Evolutionary conservation across 805 yeast genomes (phyloP).

Genomic region (Pichia nanzhaoensis): DNA sequence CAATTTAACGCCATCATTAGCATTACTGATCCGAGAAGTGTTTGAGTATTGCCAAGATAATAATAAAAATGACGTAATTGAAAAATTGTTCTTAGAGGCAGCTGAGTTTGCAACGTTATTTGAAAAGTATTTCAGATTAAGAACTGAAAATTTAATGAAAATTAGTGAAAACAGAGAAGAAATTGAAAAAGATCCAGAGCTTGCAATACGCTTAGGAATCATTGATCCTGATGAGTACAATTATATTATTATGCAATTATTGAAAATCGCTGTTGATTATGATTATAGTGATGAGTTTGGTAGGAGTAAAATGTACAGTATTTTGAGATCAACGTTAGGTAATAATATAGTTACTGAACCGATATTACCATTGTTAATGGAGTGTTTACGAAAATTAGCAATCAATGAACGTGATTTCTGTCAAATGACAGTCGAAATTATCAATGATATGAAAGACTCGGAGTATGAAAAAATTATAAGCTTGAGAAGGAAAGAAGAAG

Average conservation of each 20-base stretch:
- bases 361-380: conserved; percentile 48
- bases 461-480: conserved; percentile 31
- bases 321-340: conserved; percentile 52
- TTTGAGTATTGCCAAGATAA: conserved; percentile 57
- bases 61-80: conserved; percentile 48
- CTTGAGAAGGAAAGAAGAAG: background rate
- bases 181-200: conserved; percentile 14
- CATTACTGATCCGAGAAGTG: conserved; percentile 63
- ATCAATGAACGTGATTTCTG: conserved; percentile 79
- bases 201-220: conserved; percentile 22
- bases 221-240: conserved; percentile 54
- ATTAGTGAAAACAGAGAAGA: conserved; percentile 20
- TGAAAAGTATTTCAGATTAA: conserved; percentile 46
- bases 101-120: conserved; percentile 58
- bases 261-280: conserved; percentile 58
- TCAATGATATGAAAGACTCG: conserved; percentile 76
- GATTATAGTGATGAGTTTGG: conserved; percentile 92
- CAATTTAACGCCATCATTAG: conserved; percentile 63
- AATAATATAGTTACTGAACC: conserved; percentile 49
- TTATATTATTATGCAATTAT: conserved; percentile 67
- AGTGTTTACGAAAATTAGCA: conserved; percentile 63
- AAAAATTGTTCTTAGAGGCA: conserved; percentile 72
- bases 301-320: conserved; percentile 63
- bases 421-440: conserved; percentile 76
- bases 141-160: conserved; percentile 30